phyloP scores from a whole-genome alignment of 768 basidiomycete species.

The Mycena belliarum region DNA sequence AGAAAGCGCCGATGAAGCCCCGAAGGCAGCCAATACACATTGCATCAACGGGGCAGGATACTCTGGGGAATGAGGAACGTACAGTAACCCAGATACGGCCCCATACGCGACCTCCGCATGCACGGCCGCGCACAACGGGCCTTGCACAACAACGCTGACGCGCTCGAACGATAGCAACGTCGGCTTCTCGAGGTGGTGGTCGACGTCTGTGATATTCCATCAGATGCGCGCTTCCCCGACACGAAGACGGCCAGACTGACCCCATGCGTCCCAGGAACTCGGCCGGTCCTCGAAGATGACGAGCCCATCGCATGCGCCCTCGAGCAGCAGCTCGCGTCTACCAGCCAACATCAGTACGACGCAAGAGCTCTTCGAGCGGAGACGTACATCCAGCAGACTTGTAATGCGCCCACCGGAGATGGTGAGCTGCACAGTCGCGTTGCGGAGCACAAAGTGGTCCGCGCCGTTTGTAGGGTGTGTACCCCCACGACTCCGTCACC shows the following conservation, averaged over 20 bases:
- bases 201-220: slow-evolving; percentile 60
- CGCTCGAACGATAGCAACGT: slow-evolving; percentile 70
- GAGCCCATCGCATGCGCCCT: slow-evolving; percentile 79
- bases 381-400: slow-evolving; percentile 76
- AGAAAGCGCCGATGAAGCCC: too few relatives aligned
- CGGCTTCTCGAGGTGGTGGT: slow-evolving; percentile 36
- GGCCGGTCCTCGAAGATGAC: slow-evolving; percentile 90
- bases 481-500: slow-evolving; percentile 46
- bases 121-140: slow-evolving; percentile 79
- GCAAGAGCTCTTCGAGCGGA: too few relatives aligned
- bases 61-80: slow-evolving; percentile 25
- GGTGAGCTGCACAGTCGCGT: slow-evolving; percentile 70
- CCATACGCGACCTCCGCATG: slow-evolving; percentile 69
- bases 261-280: slow-evolving; percentile 89
- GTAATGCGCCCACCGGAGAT: slow-evolving; percentile 83
- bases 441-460: slow-evolving; percentile 73
- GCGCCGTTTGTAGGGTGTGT: slow-evolving; percentile 60
- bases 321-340: slow-evolving; percentile 80
- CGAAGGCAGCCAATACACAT: too few relatives aligned
- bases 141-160: slow-evolving; percentile 69
- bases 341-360: too few relatives aligned
- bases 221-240: background rate
- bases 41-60: background rate
- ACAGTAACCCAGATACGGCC: slow-evolving; percentile 69
- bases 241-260: slow-evolving; percentile 36